Conservation (phyloP, 2,329 filamentous ascomycete genomes). For the Epicoccum nigrum region DNA sequence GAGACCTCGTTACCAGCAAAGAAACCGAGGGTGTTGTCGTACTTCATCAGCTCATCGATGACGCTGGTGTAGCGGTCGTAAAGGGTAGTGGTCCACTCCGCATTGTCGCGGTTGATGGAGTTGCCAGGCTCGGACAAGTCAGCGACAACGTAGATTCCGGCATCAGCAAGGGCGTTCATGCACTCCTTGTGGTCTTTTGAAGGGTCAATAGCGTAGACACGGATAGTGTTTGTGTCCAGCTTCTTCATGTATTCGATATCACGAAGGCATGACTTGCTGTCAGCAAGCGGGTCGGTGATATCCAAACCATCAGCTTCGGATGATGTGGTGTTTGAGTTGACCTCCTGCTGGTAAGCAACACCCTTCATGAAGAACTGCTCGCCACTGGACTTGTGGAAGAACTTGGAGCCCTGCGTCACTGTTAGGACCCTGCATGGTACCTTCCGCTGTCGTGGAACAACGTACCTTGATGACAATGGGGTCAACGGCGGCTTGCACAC, state of each 20-base stretch:
- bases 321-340: constrained; percentile 59
- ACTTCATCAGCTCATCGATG: constrained; percentile 79
- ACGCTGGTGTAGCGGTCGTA: constrained; percentile 83
- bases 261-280: constrained; percentile 73
- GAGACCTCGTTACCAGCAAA: constrained; percentile 98
- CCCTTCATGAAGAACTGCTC: constrained; percentile 88
- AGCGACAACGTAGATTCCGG: constrained; percentile 93
- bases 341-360: constrained; percentile 91
- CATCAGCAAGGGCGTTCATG: constrained; percentile 81
- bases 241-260: constrained; percentile 82
- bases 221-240: constrained; percentile 89
- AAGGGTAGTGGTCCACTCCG: constrained; percentile 78
- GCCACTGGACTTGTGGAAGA: constrained; percentile 86
- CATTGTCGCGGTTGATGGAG: constrained; percentile 84
- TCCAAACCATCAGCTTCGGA: constrained; percentile 53
- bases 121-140: constrained; percentile 81
- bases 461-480: constrained; percentile 73
- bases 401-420: constrained; percentile 70
- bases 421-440: constrained; percentile 16
- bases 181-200: constrained; percentile 77
- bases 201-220: constrained; percentile 91
- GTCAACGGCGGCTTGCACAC: constrained; percentile 62
- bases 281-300: constrained; percentile 84
- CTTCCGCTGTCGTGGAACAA: constrained; percentile 11
- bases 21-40: constrained; percentile 94